Evolutionary conservation across 2,329 filamentous ascomycete genomes (phyloP).

Genomic region (Colletotrichum neosansevieriae): DNA sequence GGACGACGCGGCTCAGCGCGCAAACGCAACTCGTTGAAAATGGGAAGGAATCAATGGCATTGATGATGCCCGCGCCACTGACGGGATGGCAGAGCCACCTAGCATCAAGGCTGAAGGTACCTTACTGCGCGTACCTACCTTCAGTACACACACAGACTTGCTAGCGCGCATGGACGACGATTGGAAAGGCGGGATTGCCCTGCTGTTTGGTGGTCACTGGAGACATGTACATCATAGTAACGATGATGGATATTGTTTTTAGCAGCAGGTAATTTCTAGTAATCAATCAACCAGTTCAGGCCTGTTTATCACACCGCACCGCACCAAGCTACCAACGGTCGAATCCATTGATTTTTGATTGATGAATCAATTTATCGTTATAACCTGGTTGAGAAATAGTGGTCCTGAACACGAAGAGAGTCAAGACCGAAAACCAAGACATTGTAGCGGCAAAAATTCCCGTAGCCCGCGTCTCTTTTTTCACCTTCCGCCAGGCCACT

Average conservation of each 20-base stretch:
- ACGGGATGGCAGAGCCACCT: constrained; percentile 1
- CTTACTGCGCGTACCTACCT: too few species aligned
- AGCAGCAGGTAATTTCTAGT: constrained; percentile 19
- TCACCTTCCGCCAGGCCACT: background rate
- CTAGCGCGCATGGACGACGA: background rate
- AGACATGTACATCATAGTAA: background rate
- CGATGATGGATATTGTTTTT: constrained; percentile 35
- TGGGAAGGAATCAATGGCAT: too few species aligned
- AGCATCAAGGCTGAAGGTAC: too few species aligned
- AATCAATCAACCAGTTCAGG: constrained; percentile 2
- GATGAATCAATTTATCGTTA: background rate
- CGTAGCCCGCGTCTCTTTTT: background rate
- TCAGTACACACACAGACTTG: too few species aligned
- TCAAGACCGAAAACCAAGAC: background rate
- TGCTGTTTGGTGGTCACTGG: background rate
- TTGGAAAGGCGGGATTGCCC: constrained; percentile 14
- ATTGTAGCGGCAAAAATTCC: background rate
- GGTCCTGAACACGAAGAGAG: too few species aligned
- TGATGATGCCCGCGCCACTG: background rate
- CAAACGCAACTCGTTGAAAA: too few species aligned
- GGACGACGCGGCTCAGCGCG: background rate
- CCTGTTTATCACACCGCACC: background rate
- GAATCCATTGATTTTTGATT: background rate
- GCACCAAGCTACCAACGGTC: background rate
- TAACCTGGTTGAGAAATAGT: background rate